These are phyloP conservation scores for Clavispora vitiphila DNA, from an alignment of 805 yeast species.

Conservation along the genomic window DNA sequence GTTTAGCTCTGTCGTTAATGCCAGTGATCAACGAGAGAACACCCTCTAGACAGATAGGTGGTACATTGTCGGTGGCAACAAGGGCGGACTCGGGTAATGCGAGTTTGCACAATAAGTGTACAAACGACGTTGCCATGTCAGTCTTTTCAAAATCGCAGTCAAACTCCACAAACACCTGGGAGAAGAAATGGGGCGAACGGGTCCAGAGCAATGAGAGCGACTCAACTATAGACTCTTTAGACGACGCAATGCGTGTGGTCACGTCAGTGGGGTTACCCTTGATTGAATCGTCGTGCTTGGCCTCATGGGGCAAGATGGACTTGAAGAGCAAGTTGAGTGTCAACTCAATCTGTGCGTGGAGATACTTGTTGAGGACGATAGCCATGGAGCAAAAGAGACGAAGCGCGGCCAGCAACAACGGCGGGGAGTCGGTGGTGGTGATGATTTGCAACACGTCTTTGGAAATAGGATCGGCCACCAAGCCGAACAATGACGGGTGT, in stretches of 20 bases:
- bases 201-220: constrained; percentile 78
- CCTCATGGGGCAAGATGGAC: constrained; percentile 40
- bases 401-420: constrained; percentile 68
- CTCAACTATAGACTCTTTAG: constrained; percentile 82
- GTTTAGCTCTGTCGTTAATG: constrained; percentile 47
- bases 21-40: constrained; percentile 65
- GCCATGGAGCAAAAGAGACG: constrained; percentile 70
- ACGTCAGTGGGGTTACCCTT: constrained; percentile 11
- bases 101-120: constrained; percentile 68
- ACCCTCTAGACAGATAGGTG: constrained; percentile 92
- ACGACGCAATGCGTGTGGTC: constrained; percentile 30
- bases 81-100: constrained; percentile 84
- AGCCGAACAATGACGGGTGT: constrained; percentile 61
- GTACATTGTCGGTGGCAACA: constrained; percentile 77
- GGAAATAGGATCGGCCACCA: constrained; percentile 77
- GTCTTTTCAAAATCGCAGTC: constrained; percentile 89
- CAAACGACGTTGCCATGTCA: constrained; percentile 63
- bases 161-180: constrained; percentile 70
- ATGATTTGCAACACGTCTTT: constrained; percentile 79
- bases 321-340: constrained; percentile 61
- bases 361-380: constrained; percentile 56
- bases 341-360: constrained; percentile 79
- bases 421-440: constrained; percentile 66
- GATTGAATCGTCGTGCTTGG: constrained; percentile 15
- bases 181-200: constrained; percentile 71